Evolutionary conservation across 208 protist species (phyloP).

Genomic region (Trypanosoma grayi): DNA sequence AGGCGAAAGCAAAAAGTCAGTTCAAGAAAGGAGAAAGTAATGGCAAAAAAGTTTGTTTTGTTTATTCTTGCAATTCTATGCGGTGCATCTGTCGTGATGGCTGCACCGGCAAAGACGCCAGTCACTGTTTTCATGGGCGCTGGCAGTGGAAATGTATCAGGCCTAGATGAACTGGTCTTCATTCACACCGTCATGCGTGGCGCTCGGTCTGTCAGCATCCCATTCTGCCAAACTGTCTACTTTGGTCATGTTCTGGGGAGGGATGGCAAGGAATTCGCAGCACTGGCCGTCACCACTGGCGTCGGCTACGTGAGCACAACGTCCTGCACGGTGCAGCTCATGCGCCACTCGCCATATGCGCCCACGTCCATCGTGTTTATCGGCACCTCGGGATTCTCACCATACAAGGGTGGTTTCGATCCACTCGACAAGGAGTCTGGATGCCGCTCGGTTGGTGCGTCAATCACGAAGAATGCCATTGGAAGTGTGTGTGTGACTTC

Average conservation of each 20-base stretch:
- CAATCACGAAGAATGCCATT: constrained; percentile 26
- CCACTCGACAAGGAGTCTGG: constrained; percentile 37
- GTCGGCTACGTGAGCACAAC: constrained; percentile 50
- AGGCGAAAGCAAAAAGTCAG: too few species aligned
- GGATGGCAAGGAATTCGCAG: constrained; percentile 29
- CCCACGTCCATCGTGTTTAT: constrained; percentile 41
- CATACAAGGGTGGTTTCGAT: constrained; percentile 52
- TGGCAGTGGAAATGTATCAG: constrained; percentile 34
- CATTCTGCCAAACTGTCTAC: constrained; percentile 44
- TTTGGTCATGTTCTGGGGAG: constrained; percentile 35
- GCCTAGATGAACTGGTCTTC: constrained; percentile 41
- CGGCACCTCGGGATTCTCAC: constrained; percentile 61
- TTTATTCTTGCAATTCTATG: neutral
- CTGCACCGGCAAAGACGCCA: neutral
- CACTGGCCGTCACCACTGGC: constrained; percentile 48
- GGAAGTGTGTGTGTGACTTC: constrained; percentile 60
- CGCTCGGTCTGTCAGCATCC: constrained; percentile 23
- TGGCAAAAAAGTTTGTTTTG: neutral
- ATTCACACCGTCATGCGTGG: constrained; percentile 33
- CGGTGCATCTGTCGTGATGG: neutral
- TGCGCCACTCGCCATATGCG: constrained; percentile 21
- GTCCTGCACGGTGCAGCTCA: constrained; percentile 39
- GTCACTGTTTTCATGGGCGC: constrained; percentile 46
- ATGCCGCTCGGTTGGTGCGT: neutral
- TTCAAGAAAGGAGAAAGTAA: too few species aligned